Evolutionary conservation across 179 eudicot genomes (phyloP), one percentile per base, ranked within the genome.

Genomic region (Amaranthus tricolor): DNA sequence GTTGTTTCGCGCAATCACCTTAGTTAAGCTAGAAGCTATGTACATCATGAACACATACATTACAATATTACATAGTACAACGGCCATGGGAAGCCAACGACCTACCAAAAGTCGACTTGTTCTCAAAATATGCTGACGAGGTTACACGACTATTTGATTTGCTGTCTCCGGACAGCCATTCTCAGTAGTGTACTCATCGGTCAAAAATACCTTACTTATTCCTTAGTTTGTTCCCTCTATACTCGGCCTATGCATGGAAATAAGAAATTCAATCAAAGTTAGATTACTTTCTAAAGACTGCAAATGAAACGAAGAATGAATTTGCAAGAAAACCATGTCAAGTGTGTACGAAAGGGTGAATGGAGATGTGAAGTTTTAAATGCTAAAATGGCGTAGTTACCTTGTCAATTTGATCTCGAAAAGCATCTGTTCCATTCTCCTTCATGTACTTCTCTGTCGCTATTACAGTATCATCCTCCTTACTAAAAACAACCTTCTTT

Each of bases 361-460:
- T 21, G 66, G 11, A 6, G 7, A 31, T 8, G 9, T 12, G 21
- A 17, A 68, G 45, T 49, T 6, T 1, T 24, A 7, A 62, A 40
- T 62, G 9, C 14, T 49, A 21, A 14, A 53, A 24, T 17, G 54
- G 62, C 17, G 6, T 13, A 73, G 16, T 65, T 82, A 91, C 99
- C 95, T 80, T 79, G 83, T 80, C 81, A 51, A 93, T 83, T 43
- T 87, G 74, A 64, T 88, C 86, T 78, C 83, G 86, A 52, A 90
- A 88, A 70, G 91, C 93, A 72, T 86, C 89, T 6, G 93, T 72
- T 70, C 93, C 97, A 71, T 91, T 80, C 77, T 95, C 91, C 70
- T 82, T 76, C 3, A 91, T 86, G 83, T 93, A 93, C 71, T 85
- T 93, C 79, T 93, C 90, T 0, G 96, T 96, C 56, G 96, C 92